These are phyloP conservation scores for Coemansia sp. DNA, from an alignment of 192 early-diverging fungal genomes.

Conservation along the genomic window DNA sequence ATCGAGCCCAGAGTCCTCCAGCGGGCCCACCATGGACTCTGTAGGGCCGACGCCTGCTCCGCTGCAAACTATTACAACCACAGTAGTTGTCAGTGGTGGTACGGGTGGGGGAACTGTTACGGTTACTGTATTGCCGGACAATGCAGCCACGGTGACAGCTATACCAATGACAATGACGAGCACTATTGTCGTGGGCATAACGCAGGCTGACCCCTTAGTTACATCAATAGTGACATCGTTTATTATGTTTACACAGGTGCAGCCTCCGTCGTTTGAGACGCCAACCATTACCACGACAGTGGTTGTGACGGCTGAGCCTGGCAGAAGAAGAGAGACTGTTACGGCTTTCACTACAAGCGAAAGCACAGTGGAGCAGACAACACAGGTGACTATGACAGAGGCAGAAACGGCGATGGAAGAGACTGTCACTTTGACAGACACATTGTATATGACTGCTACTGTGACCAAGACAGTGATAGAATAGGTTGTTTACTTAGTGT, in stretches of 20 bases:
- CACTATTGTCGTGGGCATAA: neutral
- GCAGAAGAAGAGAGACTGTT: neutral
- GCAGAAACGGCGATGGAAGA: neutral
- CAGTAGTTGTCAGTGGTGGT: neutral
- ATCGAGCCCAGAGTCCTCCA: neutral
- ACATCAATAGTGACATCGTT: neutral
- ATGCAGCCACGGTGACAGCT: neutral
- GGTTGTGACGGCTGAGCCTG: slow-evolving; percentile 2
- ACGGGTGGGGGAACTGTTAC: neutral
- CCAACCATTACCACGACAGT: neutral
- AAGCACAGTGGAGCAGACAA: neutral
- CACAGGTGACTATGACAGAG: neutral
- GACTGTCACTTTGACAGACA: neutral
- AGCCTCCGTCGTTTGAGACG: neutral
- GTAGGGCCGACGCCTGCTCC: neutral
- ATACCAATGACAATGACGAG: neutral
- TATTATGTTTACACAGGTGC: neutral
- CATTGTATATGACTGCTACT: slow-evolving; percentile 1
- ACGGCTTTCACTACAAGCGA: neutral
- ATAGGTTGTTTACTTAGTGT: neutral
- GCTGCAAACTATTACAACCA: neutral
- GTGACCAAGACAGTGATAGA: neutral
- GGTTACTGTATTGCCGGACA: neutral
- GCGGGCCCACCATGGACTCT: neutral
- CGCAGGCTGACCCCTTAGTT: neutral